These are phyloP conservation scores for Annona squamosa DNA, from an alignment of 164 flowering plant genomes.

Conservation along the genomic window DNA sequence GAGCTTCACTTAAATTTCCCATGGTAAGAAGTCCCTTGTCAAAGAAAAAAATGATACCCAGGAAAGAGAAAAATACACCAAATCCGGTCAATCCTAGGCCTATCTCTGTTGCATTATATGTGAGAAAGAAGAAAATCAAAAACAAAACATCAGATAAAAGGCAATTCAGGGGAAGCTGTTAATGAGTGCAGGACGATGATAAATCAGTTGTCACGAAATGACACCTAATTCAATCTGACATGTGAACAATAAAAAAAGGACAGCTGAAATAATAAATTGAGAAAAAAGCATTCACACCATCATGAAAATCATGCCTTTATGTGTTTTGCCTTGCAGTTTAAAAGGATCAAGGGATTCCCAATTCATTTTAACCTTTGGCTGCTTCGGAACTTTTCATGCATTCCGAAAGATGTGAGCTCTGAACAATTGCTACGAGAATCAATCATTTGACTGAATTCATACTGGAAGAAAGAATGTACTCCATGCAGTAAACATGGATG, in stretches of 20 bases:
- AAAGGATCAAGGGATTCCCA: background rate
- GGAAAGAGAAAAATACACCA: slow-evolving; percentile 76
- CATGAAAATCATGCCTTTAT: background rate
- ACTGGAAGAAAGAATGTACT: too few relatives aligned
- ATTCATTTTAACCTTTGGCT: background rate
- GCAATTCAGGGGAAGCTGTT: background rate
- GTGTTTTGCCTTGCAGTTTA: background rate
- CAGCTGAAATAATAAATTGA: background rate
- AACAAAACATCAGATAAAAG: background rate
- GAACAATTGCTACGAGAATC: too few relatives aligned
- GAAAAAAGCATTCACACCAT: background rate
- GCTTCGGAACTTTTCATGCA: background rate
- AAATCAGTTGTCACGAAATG: background rate
- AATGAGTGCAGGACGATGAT: background rate
- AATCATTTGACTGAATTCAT: too few relatives aligned
- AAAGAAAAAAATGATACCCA: slow-evolving; percentile 81
- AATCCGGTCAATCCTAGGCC: slow-evolving; percentile 95
- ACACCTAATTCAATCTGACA: background rate
- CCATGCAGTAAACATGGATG: too few relatives aligned
- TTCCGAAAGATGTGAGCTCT: too few relatives aligned
- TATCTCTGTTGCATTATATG: slow-evolving; percentile 56
- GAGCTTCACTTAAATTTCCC: slow-evolving; percentile 77
- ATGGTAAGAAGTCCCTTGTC: slow-evolving; percentile 94
- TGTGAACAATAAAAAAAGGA: too few relatives aligned
- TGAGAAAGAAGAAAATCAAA: slow-evolving; percentile 1